Percentiles rank a stretch among this genome's conserved stretches.
Conservation (phyloP, 2,329 filamentous ascomycete genomes). For the Blastomyces percursus region DNA sequence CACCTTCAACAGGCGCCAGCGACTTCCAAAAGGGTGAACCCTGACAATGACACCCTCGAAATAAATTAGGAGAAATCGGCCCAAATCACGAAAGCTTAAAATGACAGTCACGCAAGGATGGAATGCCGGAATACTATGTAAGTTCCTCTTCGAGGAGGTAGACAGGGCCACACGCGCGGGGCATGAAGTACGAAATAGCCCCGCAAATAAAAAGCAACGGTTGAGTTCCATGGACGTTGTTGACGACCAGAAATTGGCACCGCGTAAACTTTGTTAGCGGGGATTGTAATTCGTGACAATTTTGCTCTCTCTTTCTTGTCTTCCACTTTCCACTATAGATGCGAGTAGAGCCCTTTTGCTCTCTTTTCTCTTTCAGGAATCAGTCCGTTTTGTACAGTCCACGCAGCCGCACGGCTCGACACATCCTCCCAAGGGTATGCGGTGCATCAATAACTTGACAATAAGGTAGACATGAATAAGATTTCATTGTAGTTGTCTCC, state of each 20-base stretch:
- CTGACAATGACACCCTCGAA: neutral
- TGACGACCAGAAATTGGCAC: neutral
- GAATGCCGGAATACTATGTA: neutral
- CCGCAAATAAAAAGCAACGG: neutral
- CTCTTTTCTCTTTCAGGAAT: neutral
- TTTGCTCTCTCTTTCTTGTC: neutral
- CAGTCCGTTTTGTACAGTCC: neutral
- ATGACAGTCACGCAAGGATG: neutral
- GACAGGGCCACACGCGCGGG: neutral
- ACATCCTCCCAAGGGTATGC: neutral
- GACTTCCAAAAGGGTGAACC: constrained; percentile 1
- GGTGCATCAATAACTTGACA: neutral
- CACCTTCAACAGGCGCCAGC: neutral
- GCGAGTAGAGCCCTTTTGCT: neutral
- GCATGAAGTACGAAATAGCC: neutral
- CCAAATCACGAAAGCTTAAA: neutral
- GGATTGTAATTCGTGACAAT: neutral
- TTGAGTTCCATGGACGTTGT: neutral
- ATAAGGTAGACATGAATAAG: neutral
- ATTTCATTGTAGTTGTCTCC: neutral
- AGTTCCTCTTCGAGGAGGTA: neutral
- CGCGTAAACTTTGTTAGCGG: neutral
- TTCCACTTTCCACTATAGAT: neutral
- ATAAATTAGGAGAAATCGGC: neutral
- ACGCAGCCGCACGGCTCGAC: too few species aligned